These are phyloP conservation scores for Chenopodium album DNA, from an alignment of 148 eudicot species.

Conservation along the genomic window DNA sequence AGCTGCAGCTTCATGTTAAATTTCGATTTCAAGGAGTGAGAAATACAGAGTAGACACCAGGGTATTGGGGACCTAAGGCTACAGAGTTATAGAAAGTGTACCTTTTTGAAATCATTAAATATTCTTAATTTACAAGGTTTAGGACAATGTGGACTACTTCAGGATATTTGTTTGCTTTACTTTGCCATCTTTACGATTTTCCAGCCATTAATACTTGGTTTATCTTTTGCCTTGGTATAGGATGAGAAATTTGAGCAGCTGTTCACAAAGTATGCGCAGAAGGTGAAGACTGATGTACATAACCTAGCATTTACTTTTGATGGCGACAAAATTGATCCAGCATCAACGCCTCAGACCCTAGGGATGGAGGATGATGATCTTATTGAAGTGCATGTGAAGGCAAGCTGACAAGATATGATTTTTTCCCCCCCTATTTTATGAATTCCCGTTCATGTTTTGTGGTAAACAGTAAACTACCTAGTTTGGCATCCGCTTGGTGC, in stretches of 20 bases:
- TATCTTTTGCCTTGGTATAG: constrained; percentile 32
- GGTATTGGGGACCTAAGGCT: background rate
- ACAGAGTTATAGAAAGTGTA: background rate
- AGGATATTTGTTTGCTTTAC: background rate
- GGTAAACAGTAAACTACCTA: background rate
- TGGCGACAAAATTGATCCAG: constrained; percentile 75
- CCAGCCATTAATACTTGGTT: background rate
- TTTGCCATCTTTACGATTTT: background rate
- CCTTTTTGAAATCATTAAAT: background rate
- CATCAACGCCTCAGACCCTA: constrained; percentile 61
- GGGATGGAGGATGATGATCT: constrained; percentile 90
- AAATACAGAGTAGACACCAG: background rate
- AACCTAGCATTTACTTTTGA: constrained; percentile 68
- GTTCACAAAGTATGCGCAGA: constrained; percentile 69
- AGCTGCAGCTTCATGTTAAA: background rate
- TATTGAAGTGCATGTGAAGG: constrained; percentile 75
- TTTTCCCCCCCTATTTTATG: too few species aligned
- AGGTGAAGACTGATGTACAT: constrained; percentile 47
- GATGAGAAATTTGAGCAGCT: constrained; percentile 81
- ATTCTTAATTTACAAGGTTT: background rate
- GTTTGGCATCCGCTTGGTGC: constrained; percentile 13
- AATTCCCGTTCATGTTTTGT: background rate
- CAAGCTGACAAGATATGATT: constrained; percentile 31
- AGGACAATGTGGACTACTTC: background rate
- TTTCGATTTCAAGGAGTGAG: background rate